Evolutionary conservation across 192 early-diverging fungal species (phyloP).

Genomic region (Gigaspora rosea): DNA sequence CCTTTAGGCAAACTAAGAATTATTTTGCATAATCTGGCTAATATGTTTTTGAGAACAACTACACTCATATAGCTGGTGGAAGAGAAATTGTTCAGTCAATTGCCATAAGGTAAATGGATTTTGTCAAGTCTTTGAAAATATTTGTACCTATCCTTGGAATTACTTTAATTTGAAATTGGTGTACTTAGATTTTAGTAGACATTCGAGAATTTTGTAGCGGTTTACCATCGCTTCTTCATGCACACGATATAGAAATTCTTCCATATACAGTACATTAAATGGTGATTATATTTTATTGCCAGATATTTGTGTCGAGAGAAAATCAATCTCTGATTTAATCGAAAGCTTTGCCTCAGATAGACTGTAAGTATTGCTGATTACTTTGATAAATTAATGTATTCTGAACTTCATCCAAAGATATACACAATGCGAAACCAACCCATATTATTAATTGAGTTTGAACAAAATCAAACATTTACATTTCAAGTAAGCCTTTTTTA

Average conservation of each 20-base stretch:
- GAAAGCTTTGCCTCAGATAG: slow-evolving; percentile 79
- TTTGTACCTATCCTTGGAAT: too few relatives aligned
- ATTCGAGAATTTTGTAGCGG: slow-evolving; percentile 91
- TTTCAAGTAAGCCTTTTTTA: slow-evolving; percentile 55
- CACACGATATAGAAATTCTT: slow-evolving; percentile 68
- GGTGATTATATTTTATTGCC: slow-evolving; percentile 94
- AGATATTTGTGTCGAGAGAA: slow-evolving; percentile 87
- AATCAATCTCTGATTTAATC: slow-evolving; percentile 87
- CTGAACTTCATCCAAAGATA: slow-evolving; percentile 43
- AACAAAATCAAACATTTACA: slow-evolving; percentile 78
- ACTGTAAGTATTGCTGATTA: slow-evolving; percentile 55
- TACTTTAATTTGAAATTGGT: too few relatives aligned
- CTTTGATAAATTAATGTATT: too few relatives aligned
- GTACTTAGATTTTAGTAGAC: slow-evolving; percentile 78
- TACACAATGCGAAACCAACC: slow-evolving; percentile 84
- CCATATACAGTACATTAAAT: slow-evolving; percentile 86
- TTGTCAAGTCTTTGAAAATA: too few relatives aligned
- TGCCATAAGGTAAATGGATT: slow-evolving; percentile 21
- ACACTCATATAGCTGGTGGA: slow-evolving; percentile 70
- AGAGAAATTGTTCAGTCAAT: slow-evolving; percentile 14
- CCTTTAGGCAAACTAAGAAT: slow-evolving; percentile 56
- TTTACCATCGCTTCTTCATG: slow-evolving; percentile 84
- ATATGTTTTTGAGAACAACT: slow-evolving; percentile 39
- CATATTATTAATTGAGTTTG: slow-evolving; percentile 91
- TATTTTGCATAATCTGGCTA: slow-evolving; percentile 4